phyloP scores from a whole-genome alignment of 345 rosid genomes.

The Corymbia maculata region DNA sequence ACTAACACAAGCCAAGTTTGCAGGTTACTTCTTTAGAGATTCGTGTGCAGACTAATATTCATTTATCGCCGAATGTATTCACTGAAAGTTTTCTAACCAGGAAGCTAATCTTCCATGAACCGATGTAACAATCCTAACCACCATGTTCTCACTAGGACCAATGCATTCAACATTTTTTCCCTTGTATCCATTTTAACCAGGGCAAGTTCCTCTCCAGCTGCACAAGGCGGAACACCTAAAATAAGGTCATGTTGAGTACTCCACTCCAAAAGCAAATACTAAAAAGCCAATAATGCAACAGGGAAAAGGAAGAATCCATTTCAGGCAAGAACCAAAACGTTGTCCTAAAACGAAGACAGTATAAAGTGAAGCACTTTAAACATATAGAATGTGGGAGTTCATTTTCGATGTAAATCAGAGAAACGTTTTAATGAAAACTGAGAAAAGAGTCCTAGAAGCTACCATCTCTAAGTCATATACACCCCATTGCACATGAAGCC shows the following conservation, averaged over 20 bases:
- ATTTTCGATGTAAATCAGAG: neutral
- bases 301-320: neutral
- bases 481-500: neutral
- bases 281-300: neutral
- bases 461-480: slow-evolving; percentile 8
- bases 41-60: neutral
- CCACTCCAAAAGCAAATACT: neutral
- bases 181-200: neutral
- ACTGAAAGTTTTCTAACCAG: neutral
- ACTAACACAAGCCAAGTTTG: neutral
- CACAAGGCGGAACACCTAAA: neutral
- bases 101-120: neutral
- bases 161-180: neutral
- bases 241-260: neutral
- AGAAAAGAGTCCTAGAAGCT: neutral
- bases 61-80: neutral
- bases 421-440: neutral
- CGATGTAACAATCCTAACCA: neutral
- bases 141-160: neutral
- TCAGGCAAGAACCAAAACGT: neutral
- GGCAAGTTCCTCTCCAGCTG: neutral
- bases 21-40: neutral
- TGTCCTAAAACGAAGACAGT: neutral
- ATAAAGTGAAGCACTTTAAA: neutral
- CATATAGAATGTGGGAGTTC: neutral